These are phyloP conservation scores for Kwoniella dendrophila DNA, from an alignment of 768 basidiomycete genomes.

Conservation along the genomic window DNA sequence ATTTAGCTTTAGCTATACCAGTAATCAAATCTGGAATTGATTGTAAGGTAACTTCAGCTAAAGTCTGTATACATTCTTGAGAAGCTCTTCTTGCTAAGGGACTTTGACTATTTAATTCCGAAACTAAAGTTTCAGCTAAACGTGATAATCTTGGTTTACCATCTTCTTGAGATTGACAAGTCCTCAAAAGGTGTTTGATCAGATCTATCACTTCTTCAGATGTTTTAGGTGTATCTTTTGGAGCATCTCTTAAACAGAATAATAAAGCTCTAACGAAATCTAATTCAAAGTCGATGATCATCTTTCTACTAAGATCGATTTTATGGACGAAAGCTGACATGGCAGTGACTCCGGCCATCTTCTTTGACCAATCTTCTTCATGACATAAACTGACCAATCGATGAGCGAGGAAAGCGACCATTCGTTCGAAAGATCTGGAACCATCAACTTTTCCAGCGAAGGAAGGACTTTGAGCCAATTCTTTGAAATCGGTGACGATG, in stretches of 20 bases:
- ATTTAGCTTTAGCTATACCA: slow-evolving; percentile 75
- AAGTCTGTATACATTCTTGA: slow-evolving; percentile 74
- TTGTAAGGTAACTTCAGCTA: slow-evolving; percentile 73
- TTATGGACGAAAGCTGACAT: slow-evolving; percentile 77
- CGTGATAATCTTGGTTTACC: slow-evolving; percentile 63
- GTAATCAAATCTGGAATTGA: slow-evolving; percentile 74
- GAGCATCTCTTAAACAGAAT: slow-evolving; percentile 91
- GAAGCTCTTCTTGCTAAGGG: slow-evolving; percentile 79
- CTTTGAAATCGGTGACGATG: slow-evolving; percentile 70
- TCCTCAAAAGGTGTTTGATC: slow-evolving; percentile 60
- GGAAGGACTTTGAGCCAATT: slow-evolving; percentile 52
- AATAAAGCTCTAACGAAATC: slow-evolving; percentile 88
- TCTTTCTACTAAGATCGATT: slow-evolving; percentile 70
- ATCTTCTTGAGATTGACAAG: slow-evolving; percentile 57
- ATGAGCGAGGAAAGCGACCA: slow-evolving; percentile 78
- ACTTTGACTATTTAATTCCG: slow-evolving; percentile 83
- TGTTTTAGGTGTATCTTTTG: slow-evolving; percentile 80
- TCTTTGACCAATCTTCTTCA: slow-evolving; percentile 85
- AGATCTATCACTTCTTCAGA: slow-evolving; percentile 76
- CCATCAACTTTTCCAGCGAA: slow-evolving; percentile 36
- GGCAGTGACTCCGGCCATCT: slow-evolving; percentile 85
- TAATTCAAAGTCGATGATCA: slow-evolving; percentile 82
- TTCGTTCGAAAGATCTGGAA: slow-evolving; percentile 58
- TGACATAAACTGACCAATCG: slow-evolving; percentile 84
- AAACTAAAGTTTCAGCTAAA: slow-evolving; percentile 75